phyloP scores from a whole-genome alignment of 306 rosid genomes.

The Vigna angularis region DNA sequence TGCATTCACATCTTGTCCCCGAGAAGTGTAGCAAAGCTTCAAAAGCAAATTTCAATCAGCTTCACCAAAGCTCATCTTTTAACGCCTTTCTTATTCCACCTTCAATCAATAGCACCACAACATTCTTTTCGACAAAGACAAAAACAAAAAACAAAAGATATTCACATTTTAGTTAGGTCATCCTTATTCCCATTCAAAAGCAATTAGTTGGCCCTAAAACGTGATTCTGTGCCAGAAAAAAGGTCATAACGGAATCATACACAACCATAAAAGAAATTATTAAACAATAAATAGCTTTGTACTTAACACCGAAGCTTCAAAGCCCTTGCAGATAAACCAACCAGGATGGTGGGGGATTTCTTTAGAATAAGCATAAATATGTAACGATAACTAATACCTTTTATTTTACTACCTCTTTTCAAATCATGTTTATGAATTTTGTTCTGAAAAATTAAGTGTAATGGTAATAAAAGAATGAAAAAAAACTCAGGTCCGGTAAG shows the following conservation, averaged over 20 bases:
- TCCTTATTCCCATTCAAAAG: neutral
- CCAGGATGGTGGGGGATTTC: neutral
- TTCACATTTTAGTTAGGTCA: neutral
- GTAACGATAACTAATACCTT: neutral
- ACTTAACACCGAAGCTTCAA: neutral
- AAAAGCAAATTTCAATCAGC: constrained; percentile 3
- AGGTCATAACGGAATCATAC: neutral
- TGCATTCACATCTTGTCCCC: neutral
- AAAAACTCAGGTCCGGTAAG: no score
- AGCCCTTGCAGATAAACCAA: neutral
- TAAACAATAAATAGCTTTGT: neutral
- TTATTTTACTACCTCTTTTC: neutral
- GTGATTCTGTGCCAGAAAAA: neutral
- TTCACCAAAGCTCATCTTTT: constrained; percentile 8
- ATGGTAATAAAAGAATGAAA: neutral
- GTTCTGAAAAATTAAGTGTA: neutral
- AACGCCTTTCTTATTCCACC: neutral
- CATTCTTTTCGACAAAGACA: neutral
- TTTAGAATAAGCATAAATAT: neutral
- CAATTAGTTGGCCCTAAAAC: neutral
- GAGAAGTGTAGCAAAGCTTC: neutral
- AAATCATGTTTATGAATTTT: neutral
- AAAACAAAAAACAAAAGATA: no score
- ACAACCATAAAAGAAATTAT: neutral
- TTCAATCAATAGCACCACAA: neutral